phyloP scores from a whole-genome alignment of 1,284 basidiomycete genomes.

The Moesziomyces sp. region DNA sequence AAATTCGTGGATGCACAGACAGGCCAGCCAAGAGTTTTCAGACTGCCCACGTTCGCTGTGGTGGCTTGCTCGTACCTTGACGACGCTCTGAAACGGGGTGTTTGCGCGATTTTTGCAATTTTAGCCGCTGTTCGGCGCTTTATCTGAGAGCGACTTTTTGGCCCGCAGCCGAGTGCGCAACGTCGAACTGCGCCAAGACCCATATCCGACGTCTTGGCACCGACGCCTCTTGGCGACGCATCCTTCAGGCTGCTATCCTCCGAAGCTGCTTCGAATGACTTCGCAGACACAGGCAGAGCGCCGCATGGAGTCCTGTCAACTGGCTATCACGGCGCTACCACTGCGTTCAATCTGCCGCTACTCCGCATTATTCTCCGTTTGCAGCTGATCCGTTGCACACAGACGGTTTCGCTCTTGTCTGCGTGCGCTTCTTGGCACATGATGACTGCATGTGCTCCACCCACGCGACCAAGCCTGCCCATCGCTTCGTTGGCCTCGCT shows the following conservation, averaged over 20 bases:
- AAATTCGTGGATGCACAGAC: too few relatives aligned
- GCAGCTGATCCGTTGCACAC: neutral
- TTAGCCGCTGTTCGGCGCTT: too few relatives aligned
- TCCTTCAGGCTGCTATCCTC: neutral
- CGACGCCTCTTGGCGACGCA: constrained; percentile 21
- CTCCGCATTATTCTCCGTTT: too few relatives aligned
- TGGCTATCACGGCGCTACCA: too few relatives aligned
- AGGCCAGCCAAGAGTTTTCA: neutral
- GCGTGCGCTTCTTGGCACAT: constrained; percentile 6
- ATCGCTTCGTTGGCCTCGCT: neutral
- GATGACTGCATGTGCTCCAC: neutral
- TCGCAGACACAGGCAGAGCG: too few relatives aligned
- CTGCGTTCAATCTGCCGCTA: too few relatives aligned
- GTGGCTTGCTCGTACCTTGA: neutral
- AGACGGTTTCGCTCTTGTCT: neutral
- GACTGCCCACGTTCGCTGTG: neutral
- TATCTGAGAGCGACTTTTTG: too few relatives aligned
- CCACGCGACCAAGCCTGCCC: constrained; percentile 4
- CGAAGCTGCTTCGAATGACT: neutral
- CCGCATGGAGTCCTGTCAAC: too few relatives aligned
- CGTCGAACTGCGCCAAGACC: constrained; percentile 32
- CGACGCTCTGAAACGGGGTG: too few relatives aligned
- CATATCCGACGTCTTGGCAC: too few relatives aligned
- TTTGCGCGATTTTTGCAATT: too few relatives aligned
- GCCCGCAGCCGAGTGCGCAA: neutral